Evolutionary conservation across 2,329 filamentous ascomycete species (phyloP).

Genomic region (Cladosporium colombiae): DNA sequence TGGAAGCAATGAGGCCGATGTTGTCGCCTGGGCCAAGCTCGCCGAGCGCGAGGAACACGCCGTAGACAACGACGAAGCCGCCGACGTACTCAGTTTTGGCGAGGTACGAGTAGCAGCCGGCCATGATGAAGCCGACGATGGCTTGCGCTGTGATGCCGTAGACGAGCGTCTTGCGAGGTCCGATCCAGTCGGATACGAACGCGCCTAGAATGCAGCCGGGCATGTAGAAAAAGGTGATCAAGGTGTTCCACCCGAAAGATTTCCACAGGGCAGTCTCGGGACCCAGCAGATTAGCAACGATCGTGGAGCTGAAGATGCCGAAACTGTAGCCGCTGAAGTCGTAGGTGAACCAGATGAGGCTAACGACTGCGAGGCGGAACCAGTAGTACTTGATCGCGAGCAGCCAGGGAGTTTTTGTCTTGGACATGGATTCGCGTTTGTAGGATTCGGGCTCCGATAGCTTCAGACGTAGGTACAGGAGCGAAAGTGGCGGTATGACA

Average conservation of each 20-base stretch:
- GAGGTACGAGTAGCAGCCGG: slow-evolving; percentile 72
- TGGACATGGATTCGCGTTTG: slow-evolving; percentile 66
- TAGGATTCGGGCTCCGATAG: slow-evolving; percentile 80
- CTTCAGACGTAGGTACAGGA: slow-evolving; percentile 71
- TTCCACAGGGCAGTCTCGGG: slow-evolving; percentile 65
- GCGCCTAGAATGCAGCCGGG: slow-evolving; percentile 79
- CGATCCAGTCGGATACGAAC: slow-evolving; percentile 74
- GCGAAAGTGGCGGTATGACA: slow-evolving; percentile 70
- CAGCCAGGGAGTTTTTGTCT: slow-evolving; percentile 52
- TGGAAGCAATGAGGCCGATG: slow-evolving; percentile 82
- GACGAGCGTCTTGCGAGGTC: slow-evolving; percentile 72
- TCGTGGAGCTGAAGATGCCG: slow-evolving; percentile 77
- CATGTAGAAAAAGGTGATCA: slow-evolving; percentile 87
- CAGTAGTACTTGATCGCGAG: slow-evolving; percentile 69
- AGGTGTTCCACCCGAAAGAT: slow-evolving; percentile 82
- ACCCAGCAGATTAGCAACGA: slow-evolving; percentile 67
- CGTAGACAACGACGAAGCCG: slow-evolving; percentile 77
- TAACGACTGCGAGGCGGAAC: slow-evolving; percentile 68
- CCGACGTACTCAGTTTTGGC: slow-evolving; percentile 66
- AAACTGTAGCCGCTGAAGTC: slow-evolving; percentile 83
- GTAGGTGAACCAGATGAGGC: slow-evolving; percentile 79
- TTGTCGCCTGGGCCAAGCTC: slow-evolving; percentile 89
- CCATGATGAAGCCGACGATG: slow-evolving; percentile 85
- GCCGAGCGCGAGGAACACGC: slow-evolving; percentile 59
- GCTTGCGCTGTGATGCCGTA: slow-evolving; percentile 72